Evolutionary conservation across 2,329 filamentous ascomycete genomes (phyloP), one percentile per base, ranked within the genome.

Genomic region (Xylariaceae sp.): DNA sequence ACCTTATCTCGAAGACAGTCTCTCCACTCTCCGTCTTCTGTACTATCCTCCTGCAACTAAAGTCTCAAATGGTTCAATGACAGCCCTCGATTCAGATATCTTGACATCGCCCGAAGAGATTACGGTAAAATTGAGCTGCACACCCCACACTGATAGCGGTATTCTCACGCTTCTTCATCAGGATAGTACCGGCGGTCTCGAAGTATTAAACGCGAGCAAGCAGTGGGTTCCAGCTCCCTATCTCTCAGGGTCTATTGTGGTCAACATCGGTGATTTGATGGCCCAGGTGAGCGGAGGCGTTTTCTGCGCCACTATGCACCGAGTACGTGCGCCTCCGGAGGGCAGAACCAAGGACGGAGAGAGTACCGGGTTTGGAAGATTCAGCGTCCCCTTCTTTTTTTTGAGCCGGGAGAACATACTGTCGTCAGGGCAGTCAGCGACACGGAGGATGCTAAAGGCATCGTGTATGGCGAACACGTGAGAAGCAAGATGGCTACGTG

Each of bases 181-280:
- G 32, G 17, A 27, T 17, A 33, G 11, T 15, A 18, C 35, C 31
- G 42, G 42, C 15, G 42, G 42, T n/a, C 42, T 45, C n/a, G 42
- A 45, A 33, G 32, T 45, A 15, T 19, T 36, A 31, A 45, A 45
- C 32, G 15, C 42, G 5, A 36, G 15, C 33, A 35, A 35, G 17
- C 31, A 14, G 9, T 45, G 42, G 42, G 42, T 45, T 18, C 42
- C 42, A 3, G 42, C 18, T 11, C 32, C 42, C 15, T 35, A 33
- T 12, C 6, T 17, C 31, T 11, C 15, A 17, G 42, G 42, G n/a
- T 36, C 42, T 6, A 36, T 45, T 11, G 42, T 45, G 11, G 42
- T 45, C 32, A 45, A 45, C 33, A 45, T 45, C n/a, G 42, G 42
- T 33, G 42, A 45, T 33, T 45, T 35, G 18, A 33, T 45, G 32